phyloP scores from a whole-genome alignment of 2,329 filamentous ascomycete species.

The Cercospora zeae-maydis region DNA sequence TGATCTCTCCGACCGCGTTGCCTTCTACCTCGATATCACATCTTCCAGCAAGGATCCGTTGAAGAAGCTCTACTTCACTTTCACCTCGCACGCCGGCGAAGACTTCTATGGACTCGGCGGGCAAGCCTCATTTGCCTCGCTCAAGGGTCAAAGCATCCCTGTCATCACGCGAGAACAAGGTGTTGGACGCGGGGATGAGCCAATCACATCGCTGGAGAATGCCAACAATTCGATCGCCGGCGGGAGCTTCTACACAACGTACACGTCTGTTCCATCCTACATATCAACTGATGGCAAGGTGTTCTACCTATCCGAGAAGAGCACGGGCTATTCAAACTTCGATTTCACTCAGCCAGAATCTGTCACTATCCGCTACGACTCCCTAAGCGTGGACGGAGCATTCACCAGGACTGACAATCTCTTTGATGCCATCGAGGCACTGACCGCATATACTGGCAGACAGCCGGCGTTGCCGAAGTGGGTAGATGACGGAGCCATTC shows the following conservation, averaged over 20 bases:
- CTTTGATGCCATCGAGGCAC: slow-evolving; percentile 36
- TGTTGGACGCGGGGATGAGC: slow-evolving; percentile 32
- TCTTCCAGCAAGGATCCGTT: slow-evolving; percentile 12
- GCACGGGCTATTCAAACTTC: slow-evolving; percentile 36
- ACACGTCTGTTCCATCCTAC: slow-evolving; percentile 36
- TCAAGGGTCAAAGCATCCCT: slow-evolving; percentile 32
- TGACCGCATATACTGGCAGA: slow-evolving; percentile 37
- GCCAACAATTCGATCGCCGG: slow-evolving; percentile 30
- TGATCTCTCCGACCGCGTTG: slow-evolving; percentile 20
- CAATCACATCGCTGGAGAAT: slow-evolving; percentile 29
- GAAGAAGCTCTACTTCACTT: slow-evolving; percentile 31
- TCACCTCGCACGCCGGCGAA: slow-evolving; percentile 24
- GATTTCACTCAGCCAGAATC: slow-evolving; percentile 30
- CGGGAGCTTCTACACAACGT: slow-evolving; percentile 36
- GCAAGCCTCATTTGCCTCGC: slow-evolving; percentile 30
- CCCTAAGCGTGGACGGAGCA: slow-evolving; percentile 26
- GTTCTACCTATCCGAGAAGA: slow-evolving; percentile 34
- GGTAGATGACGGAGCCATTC: slow-evolving; percentile 35
- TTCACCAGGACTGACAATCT: slow-evolving; percentile 27
- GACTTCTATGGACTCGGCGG: slow-evolving; percentile 32
- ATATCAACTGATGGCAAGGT: slow-evolving; percentile 34
- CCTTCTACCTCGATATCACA: slow-evolving; percentile 24
- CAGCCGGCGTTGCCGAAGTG: slow-evolving; percentile 36
- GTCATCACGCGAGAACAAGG: slow-evolving; percentile 33
- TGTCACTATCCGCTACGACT: slow-evolving; percentile 28